Percentiles rank a stretch among this genome's conserved stretches.
Conservation (phyloP, 331 rosid genomes). For the Phaseolus coccineus region DNA sequence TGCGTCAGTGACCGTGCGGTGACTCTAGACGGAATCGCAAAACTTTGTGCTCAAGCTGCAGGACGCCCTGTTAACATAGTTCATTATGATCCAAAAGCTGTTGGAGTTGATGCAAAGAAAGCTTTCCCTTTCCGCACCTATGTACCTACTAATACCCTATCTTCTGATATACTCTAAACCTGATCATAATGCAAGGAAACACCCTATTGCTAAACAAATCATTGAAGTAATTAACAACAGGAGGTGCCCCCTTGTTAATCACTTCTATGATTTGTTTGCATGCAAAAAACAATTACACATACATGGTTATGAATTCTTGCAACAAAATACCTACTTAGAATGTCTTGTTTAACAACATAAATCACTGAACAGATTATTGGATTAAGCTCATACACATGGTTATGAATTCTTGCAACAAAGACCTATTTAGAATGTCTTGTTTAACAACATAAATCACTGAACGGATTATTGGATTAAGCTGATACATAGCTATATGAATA, state of each 20-base stretch:
- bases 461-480: no score
- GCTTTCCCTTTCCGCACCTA: constrained; percentile 90
- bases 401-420: not conserved
- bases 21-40: constrained; percentile 88
- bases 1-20: constrained; percentile 84
- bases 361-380: not conserved
- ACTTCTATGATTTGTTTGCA: not conserved
- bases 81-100: constrained; percentile 89
- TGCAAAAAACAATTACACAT: not conserved
- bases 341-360: not conserved
- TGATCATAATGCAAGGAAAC: not conserved
- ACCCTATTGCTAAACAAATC: not conserved
- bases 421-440: not conserved
- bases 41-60: constrained; percentile 88
- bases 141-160: constrained; percentile 40
- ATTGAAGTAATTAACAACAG: not conserved
- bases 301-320: not conserved
- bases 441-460: not conserved
- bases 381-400: not conserved
- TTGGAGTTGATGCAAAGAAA: constrained; percentile 86
- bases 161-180: constrained; percentile 2
- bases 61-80: constrained; percentile 77
- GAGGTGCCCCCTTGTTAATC: no score
- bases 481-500: not conserved
- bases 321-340: not conserved